These are phyloP conservation scores for Diphasiastrum complanatum DNA, from an alignment of 83 land plant species.

Conservation along the genomic window DNA sequence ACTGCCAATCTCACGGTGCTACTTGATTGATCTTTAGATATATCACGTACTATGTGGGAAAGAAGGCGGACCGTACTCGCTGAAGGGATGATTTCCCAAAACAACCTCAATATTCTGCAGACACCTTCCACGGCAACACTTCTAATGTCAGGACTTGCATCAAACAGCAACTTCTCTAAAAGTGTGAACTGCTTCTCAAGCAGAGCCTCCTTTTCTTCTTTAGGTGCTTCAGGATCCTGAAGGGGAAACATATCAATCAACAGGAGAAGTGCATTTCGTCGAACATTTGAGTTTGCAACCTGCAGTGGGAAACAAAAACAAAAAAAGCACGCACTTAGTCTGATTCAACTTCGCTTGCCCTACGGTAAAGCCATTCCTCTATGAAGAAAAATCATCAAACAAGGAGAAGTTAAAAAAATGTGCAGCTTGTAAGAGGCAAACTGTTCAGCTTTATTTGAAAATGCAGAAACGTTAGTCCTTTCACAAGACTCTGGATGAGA, in stretches of 20 bases:
- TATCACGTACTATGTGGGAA: slow-evolving; percentile 53
- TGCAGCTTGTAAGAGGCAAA: too few relatives aligned
- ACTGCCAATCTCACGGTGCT: slow-evolving; percentile 59
- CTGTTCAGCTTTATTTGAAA: too few relatives aligned
- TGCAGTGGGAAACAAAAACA: slow-evolving; percentile 8
- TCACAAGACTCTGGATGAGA: too few relatives aligned
- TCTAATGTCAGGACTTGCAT: slow-evolving; percentile 69
- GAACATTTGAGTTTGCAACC: slow-evolving; percentile 92
- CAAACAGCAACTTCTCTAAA: slow-evolving; percentile 58
- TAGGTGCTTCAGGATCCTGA: slow-evolving; percentile 73
- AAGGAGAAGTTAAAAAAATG: too few relatives aligned
- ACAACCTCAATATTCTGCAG: slow-evolving; percentile 63
- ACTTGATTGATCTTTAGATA: slow-evolving; percentile 51
- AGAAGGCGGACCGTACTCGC: slow-evolving; percentile 51
- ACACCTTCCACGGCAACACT: slow-evolving; percentile 71
- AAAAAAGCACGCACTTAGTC: too few relatives aligned
- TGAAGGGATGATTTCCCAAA: slow-evolving; percentile 84
- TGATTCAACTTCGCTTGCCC: too few relatives aligned
- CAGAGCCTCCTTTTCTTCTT: slow-evolving; percentile 63
- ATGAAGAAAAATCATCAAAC: too few relatives aligned
- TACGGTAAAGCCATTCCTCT: too few relatives aligned
- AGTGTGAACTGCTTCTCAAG: slow-evolving; percentile 71
- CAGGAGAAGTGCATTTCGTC: slow-evolving; percentile 69
- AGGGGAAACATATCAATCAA: slow-evolving; percentile 79
- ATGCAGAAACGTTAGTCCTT: too few relatives aligned